Evolutionary conservation across 768 basidiomycete genomes (phyloP), one percentile per base, ranked within the genome.

Genomic region (Boletus huronensis): DNA sequence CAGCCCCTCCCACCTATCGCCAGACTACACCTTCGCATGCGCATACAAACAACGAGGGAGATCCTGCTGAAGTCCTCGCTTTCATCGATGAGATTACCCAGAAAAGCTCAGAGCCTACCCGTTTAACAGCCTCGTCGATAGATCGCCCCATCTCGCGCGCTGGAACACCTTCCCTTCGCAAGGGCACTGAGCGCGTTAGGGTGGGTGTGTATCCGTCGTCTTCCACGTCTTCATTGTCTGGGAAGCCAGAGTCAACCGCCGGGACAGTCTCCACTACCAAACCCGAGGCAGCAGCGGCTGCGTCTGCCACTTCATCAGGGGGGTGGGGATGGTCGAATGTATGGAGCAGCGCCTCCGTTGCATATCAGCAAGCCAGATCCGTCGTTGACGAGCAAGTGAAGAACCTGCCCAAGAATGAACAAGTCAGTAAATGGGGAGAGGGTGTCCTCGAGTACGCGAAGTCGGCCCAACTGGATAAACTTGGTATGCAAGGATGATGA

Each of bases 351-450:
- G 94, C 94, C 34, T 88, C 88, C 42, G 82, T 85, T 38, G 94
- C 89, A 19, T 79, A 96, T 44, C 88, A 93, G 66, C 90, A 94
- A 66, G 94, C 95, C 5, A 84, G 80, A 70, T 79, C 84, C 26
- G 93, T 83, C 14, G 95, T 97, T 2, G 95, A 98, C 61, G 95
- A 96, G 66, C 90, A 92, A 67, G 93, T 95, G 53, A 93, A 93
- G 76, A 78, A 87, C 63, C 77, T 95, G 47, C 86, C 90, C 13
- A 87, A 82, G 72, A 90, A 89, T 59, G 91, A 92, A 62, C 90
- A 89, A 68, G 90, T 88, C 39, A 85, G 85, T 61, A 92, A 93
- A 63, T 93, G 90, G 90, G 79, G 88, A 36, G 90, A 91, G 64
- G 90, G 86, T 40, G 83, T 91, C 38, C 77, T 91, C 5, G 89